Base-by-base conservation (phyloP, 495 filamentous ascomycete species). In the Glutinoglossum americanum region DNA sequence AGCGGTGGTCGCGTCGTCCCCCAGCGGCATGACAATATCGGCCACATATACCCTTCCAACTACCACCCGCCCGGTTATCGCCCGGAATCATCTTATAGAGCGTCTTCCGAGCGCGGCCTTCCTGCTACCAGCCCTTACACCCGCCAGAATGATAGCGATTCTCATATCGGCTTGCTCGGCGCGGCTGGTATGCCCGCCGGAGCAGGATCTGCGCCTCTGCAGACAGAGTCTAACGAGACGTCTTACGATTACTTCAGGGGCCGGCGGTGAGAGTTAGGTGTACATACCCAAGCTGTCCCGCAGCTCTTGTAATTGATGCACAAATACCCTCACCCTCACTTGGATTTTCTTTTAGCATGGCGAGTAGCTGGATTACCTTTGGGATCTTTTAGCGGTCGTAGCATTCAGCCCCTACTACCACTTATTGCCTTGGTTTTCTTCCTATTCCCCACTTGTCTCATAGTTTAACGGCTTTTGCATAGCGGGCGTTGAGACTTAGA, bases 131-230 rank as follows among this genome's bases (percentile, higher is more conserved):
- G 6, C 67, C 64, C 0, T 53, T 76, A 72, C 60, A 67, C 62
- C 13, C 63, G 66, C 15, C 58, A 62, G 3, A 71, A 76, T 47
- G 75, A 76, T 57, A 74, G 73, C 51, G 73, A 73, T 53, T n/a
- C 21, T 15, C 49, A 53, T 3, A 13, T 53, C 17, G 49, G 49
- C 23, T 19, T 53, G 11, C 49, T 53, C 23, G 49, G 23, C 19
- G 49, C 49, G 13, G 23, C 49, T 21, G 49, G 49, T 3, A 28
- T 30, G 26, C 49, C 49, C 21, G 41, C 41, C n/a, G 25, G 3
- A 54, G 15, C 49, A 15, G 30, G 51, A 15, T 28, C 51, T 19
- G 23, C 51, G 21, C 35, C 41, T 2, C 41, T 9, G 37, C 41
- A 6, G 41, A 21, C 4, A 21, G 41, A 45, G n/a, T 11, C 60